phyloP scores from a whole-genome alignment of 768 basidiomycete genomes.

The Phanerochaete carnosa region DNA sequence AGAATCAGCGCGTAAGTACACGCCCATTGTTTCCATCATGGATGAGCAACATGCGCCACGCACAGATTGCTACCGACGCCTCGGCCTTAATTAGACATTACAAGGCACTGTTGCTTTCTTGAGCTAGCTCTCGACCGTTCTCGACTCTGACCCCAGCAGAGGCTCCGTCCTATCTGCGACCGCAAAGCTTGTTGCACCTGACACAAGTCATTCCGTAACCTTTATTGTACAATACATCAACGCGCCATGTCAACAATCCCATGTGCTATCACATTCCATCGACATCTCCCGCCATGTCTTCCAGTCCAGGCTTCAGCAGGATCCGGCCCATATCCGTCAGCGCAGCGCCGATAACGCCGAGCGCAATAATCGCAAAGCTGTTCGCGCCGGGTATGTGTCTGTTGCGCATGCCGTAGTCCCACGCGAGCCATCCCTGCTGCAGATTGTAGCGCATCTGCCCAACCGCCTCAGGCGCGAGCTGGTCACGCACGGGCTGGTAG shows the following conservation, averaged over 20 bases:
- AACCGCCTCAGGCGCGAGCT: constrained; percentile 1
- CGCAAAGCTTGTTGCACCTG: background rate
- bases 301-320: constrained; percentile 7
- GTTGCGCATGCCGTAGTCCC: constrained; percentile 50
- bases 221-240: background rate
- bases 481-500: constrained; percentile 6
- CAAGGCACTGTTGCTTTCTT: constrained; percentile 32
- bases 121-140: background rate
- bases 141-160: background rate
- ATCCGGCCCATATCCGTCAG: constrained; percentile 40
- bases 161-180: background rate
- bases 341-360: constrained; percentile 57
- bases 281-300: background rate
- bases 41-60: background rate
- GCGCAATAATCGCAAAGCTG: constrained; percentile 67
- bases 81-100: constrained; percentile 38
- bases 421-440: constrained; percentile 59
- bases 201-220: background rate
- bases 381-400: constrained; percentile 29
- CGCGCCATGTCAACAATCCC: background rate
- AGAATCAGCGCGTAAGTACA: constrained; percentile 33
- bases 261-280: background rate
- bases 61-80: constrained; percentile 32
- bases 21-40: background rate
- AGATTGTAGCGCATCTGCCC: constrained; percentile 32